These are phyloP conservation scores for Vigna unguiculata DNA, from an alignment of 306 rosid genomes.

Conservation along the genomic window DNA sequence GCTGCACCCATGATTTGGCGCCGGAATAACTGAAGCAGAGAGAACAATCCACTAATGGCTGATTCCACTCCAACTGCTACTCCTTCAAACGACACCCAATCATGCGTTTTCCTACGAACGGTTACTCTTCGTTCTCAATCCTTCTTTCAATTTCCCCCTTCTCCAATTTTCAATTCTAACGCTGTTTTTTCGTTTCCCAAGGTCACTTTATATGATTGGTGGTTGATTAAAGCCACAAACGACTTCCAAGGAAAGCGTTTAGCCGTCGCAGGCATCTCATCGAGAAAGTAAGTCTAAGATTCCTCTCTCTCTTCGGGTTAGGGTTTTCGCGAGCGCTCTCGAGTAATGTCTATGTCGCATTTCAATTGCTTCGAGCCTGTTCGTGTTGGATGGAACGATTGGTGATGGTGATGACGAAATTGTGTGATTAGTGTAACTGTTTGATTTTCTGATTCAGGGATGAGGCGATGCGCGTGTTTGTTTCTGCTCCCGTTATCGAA, in stretches of 20 bases:
- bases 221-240: conserved; percentile 55
- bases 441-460: conserved; percentile 49
- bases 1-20: no score
- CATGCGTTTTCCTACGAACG: conserved; percentile 43
- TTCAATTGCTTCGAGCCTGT: not conserved
- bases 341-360: not conserved
- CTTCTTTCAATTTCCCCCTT: not conserved
- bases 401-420: not conserved
- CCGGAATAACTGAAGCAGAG: not conserved
- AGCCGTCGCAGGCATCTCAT: conserved; percentile 65
- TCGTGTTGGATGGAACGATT: not conserved
- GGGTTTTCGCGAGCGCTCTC: conserved; percentile 35
- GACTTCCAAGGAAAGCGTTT: conserved; percentile 57
- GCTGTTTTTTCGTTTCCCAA: conserved; percentile 24
- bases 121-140: conserved; percentile 27
- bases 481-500: conserved; percentile 68
- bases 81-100: not conserved
- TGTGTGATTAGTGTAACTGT: not conserved
- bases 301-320: not conserved
- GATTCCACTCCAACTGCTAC: not conserved
- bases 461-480: conserved; percentile 59
- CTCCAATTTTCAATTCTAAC: not conserved
- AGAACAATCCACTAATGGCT: not conserved
- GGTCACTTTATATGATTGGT: conserved; percentile 74
- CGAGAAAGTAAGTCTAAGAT: conserved; percentile 50